Evolutionary conservation across 2,329 filamentous ascomycete species (phyloP).

Genomic region (Cyphellophora attinorum): DNA sequence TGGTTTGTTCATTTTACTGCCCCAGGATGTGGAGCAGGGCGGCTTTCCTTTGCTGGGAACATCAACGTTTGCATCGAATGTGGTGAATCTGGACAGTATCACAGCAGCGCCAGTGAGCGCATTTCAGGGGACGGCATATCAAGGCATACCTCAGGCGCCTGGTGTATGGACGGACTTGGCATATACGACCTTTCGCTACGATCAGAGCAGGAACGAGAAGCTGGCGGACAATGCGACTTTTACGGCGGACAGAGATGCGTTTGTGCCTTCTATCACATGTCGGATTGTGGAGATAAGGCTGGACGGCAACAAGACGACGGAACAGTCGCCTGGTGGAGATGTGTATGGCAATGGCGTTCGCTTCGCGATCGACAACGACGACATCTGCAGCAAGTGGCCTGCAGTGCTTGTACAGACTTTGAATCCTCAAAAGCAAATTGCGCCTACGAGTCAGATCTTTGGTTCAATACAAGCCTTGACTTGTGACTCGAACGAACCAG

Average conservation of each 20-base stretch:
- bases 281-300: constrained; percentile 10
- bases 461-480: constrained; percentile 14
- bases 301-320: constrained; percentile 9
- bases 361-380: constrained; percentile 9
- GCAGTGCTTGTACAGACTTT: constrained; percentile 12
- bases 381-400: constrained; percentile 9
- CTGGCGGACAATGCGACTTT: constrained; percentile 9
- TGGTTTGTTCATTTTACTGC: constrained; percentile 22
- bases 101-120: constrained; percentile 12
- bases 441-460: constrained; percentile 9
- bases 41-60: constrained; percentile 3
- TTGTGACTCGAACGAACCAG: constrained; percentile 11
- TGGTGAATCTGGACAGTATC: background rate
- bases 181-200: constrained; percentile 11
- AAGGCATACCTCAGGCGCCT: constrained; percentile 13
- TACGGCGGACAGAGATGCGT: constrained; percentile 11
- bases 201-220: constrained; percentile 3
- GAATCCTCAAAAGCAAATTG: constrained; percentile 16
- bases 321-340: constrained; percentile 11
- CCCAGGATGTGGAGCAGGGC: constrained; percentile 10
- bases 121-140: constrained; percentile 13
- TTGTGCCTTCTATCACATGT: constrained; percentile 16
- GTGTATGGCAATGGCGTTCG: background rate
- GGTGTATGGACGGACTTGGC: constrained; percentile 14
- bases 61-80: background rate